Percentiles rank a stretch among this genome's conserved stretches.
phyloP scores from a whole-genome alignment of 768 basidiomycete genomes.

The Lactifluus echinatus region DNA sequence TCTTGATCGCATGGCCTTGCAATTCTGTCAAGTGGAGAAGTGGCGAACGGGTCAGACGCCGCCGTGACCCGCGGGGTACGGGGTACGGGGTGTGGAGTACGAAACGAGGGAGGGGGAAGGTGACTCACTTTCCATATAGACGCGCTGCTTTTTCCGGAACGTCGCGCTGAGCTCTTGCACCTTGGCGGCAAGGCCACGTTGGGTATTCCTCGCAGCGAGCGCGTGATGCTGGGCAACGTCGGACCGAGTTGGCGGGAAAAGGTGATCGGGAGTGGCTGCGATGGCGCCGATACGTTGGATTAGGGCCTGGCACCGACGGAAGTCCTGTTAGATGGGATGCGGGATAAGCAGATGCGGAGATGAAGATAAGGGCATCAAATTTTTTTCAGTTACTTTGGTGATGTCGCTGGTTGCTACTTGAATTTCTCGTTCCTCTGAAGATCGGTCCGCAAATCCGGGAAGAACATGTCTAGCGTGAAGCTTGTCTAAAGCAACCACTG shows the following conservation, averaged over 20 bases:
- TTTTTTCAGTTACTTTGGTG: constrained; percentile 56
- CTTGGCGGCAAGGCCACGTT: constrained; percentile 91
- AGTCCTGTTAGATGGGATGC: constrained; percentile 27
- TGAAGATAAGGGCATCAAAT: constrained; percentile 1
- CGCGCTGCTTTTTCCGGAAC: constrained; percentile 95
- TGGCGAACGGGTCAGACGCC: not conserved
- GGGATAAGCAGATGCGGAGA: constrained; percentile 7
- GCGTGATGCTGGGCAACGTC: constrained; percentile 40
- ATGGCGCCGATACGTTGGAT: constrained; percentile 66
- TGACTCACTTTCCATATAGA: constrained; percentile 93
- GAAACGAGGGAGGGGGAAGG: constrained; percentile 16
- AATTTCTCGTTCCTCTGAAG: constrained; percentile 91
- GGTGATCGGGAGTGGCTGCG: constrained; percentile 37
- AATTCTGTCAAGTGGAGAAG: constrained; percentile 46
- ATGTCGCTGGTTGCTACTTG: constrained; percentile 78
- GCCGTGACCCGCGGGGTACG: constrained; percentile 11
- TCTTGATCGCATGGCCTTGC: constrained; percentile 96
- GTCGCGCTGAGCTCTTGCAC: constrained; percentile 86
- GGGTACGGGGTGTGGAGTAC: constrained; percentile 12
- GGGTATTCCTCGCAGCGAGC: constrained; percentile 84
- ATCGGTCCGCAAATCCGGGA: constrained; percentile 93
- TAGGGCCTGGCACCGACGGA: constrained; percentile 38
- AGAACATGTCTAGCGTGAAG: constrained; percentile 94
- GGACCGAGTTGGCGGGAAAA: constrained; percentile 52
- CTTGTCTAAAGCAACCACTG: constrained; percentile 87